These are phyloP conservation scores for Penicillium concentricum DNA, from an alignment of 2,329 filamentous ascomycete genomes.

Conservation along the genomic window DNA sequence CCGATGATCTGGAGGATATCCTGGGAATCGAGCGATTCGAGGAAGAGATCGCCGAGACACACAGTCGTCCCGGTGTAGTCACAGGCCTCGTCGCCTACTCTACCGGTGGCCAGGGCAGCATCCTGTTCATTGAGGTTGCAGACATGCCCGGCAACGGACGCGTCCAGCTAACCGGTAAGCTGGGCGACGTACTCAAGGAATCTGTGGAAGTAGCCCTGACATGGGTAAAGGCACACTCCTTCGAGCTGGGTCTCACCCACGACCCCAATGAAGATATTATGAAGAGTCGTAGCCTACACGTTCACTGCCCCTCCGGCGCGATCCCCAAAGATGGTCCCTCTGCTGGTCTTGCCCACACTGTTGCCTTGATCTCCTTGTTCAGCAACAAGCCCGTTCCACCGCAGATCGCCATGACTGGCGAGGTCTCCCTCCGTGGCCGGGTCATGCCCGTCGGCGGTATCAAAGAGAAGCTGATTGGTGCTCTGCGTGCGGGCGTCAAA, in stretches of 20 bases:
- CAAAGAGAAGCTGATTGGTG: constrained; percentile 97
- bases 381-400: constrained; percentile 81
- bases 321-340: constrained; percentile 87
- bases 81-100: constrained; percentile 95
- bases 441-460: constrained; percentile 95
- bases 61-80: constrained; percentile 80
- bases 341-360: constrained; percentile 89
- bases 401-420: constrained; percentile 90
- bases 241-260: constrained; percentile 78
- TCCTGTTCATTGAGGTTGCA: constrained; percentile 96
- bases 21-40: constrained; percentile 92
- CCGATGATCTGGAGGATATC: constrained; percentile 84
- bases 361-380: constrained; percentile 89
- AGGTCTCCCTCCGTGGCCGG: constrained; percentile 76
- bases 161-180: constrained; percentile 92
- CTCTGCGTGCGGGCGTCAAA: constrained; percentile 88
- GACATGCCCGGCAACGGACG: constrained; percentile 93
- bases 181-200: constrained; percentile 95
- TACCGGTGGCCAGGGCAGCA: constrained; percentile 87
- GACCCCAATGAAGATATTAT: constrained; percentile 88
- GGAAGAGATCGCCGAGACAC: constrained; percentile 90
- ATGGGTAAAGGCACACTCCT: constrained; percentile 97
- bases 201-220: constrained; percentile 92
- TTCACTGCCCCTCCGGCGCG: constrained; percentile 91
- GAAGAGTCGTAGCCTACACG: constrained; percentile 90